A percentile compares a stretch with the other conserved stretches of the same genome.
Conservation (phyloP, 306 rosid species). For the Acacia crassicarpa region DNA sequence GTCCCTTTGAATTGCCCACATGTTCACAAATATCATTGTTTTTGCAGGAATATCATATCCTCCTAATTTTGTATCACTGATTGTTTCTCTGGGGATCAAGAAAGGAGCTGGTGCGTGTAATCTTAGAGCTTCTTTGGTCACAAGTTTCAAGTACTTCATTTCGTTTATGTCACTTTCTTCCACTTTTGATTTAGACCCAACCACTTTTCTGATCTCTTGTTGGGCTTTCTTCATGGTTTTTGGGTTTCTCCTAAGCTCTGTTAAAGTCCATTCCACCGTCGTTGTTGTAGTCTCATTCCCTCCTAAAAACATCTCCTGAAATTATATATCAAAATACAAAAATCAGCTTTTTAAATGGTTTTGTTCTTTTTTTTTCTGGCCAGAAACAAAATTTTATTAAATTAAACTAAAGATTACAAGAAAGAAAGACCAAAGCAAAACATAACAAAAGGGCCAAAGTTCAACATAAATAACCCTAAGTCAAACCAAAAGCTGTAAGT, state of each 20-base stretch:
- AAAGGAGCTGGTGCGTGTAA: conserved; percentile 44
- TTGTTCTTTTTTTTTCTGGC: no score
- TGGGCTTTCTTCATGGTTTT: conserved; percentile 29
- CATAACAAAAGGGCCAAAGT: no score
- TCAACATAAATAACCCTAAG: no score
- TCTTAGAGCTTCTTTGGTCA: conserved; percentile 39
- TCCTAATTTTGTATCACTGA: not conserved
- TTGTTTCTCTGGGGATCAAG: conserved; percentile 33
- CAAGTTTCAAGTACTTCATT: not conserved
- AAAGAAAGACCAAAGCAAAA: no score
- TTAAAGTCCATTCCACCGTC: not conserved
- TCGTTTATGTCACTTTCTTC: no score
- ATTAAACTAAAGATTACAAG: no score
- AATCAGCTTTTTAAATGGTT: not conserved
- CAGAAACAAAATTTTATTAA: no score
- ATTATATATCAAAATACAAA: not conserved
- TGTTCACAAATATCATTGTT: not conserved
- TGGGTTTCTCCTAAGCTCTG: not conserved
- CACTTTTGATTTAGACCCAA: no score
- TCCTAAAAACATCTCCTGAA: conserved; percentile 9
- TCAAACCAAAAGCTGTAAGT: not conserved
- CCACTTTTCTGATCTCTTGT: conserved; percentile 26
- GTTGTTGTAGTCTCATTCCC: conserved; percentile 12
- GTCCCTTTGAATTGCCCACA: conserved; percentile 11
- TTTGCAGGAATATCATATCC: conserved; percentile 21